A percentile compares a stretch with the other conserved stretches of the same genome.
Conservation (phyloP, 148 eudicot species). For the Arctostaphylos glauca region DNA sequence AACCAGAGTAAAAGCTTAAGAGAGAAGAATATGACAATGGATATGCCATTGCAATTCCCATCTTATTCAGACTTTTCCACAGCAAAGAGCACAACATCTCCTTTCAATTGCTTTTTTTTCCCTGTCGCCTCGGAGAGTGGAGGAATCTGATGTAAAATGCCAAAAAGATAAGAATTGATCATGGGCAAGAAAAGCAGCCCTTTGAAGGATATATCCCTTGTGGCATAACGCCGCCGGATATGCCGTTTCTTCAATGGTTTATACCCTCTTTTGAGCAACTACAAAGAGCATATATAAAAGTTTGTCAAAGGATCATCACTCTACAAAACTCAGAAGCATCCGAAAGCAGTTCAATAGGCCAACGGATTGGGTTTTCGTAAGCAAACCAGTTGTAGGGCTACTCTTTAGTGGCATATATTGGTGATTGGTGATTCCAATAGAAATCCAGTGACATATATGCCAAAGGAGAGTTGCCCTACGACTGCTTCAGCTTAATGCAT, state of each 20-base stretch:
- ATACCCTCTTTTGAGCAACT: constrained; percentile 11
- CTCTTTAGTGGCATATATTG: constrained; percentile 42
- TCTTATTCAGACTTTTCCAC: not conserved
- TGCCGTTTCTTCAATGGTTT: constrained; percentile 25
- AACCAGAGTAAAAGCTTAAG: not conserved
- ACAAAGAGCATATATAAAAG: not conserved
- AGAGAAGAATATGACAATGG: constrained; percentile 24
- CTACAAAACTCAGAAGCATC: constrained; percentile 6
- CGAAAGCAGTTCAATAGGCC: not conserved
- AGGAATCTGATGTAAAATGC: constrained; percentile 15
- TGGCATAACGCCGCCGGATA: constrained; percentile 14
- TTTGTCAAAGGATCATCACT: not conserved
- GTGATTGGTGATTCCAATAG: not conserved
- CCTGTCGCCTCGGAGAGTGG: constrained; percentile 4
- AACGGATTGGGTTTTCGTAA: constrained; percentile 5
- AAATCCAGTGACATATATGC: constrained; percentile 25
- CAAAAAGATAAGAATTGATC: constrained; percentile 5
- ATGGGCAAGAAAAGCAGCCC: not conserved
- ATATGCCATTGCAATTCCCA: constrained; percentile 26
- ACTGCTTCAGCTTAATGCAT: constrained; percentile 34
- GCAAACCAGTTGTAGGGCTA: constrained; percentile 39
- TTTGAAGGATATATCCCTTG: constrained; percentile 7
- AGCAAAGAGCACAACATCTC: no score
- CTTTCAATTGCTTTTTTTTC: constrained; percentile 21
- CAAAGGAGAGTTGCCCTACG: constrained; percentile 29